Base-by-base conservation (phyloP, 768 basidiomycete species). In the Termitomyces sp. region DNA sequence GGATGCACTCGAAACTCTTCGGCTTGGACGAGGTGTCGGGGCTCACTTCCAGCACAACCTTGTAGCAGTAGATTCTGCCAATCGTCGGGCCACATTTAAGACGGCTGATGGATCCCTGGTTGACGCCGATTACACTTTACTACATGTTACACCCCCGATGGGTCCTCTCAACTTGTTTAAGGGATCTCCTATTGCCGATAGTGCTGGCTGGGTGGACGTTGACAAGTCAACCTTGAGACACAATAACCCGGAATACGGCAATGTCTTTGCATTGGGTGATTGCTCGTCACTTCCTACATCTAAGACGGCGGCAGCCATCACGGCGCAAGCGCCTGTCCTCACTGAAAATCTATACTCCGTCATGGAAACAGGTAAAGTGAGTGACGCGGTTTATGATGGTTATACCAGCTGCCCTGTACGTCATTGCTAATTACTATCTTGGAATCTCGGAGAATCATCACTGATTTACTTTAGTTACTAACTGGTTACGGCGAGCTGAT, bases 231-330 rank as follows among this genome's bases (percentile, higher is more conserved):
- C 92, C 1, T 81, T 95, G 33, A 88, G 89, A 65, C 94, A 95
- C 67, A 83, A 79, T 56, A 95, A 95, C 59, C 89, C 86, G 22
- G 82, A 85, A 65, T 90, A 78, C 67, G 74, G 77, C 40, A 98
- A 97, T 70, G 82, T 98, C 32, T 98, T 95, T 71, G 81, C 92
- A 8, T 68, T 98, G 12, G 96, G 96, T n/a, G 96, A 99, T 69
- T 91, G 90, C 66, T 90, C 92, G 24, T 91, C 87, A 36, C 73
- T 97, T 30, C 96, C 96, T 8, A 98, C 94, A 27, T 93, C 91
- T 71, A 99, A 96, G 80, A 99, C 96, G 0, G 93, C 91, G 0
- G 95, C 96, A 14, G 96, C 95, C 5, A 89, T 98, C 66, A 93
- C 91, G 2, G 85, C 85, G 0, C 93, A 99, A 71, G 87, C 91